A percentile compares a stretch with the other conserved stretches of the same genome.
phyloP scores from a whole-genome alignment of 768 basidiomycete species.

The Hygrophoropsis aurantiaca region DNA sequence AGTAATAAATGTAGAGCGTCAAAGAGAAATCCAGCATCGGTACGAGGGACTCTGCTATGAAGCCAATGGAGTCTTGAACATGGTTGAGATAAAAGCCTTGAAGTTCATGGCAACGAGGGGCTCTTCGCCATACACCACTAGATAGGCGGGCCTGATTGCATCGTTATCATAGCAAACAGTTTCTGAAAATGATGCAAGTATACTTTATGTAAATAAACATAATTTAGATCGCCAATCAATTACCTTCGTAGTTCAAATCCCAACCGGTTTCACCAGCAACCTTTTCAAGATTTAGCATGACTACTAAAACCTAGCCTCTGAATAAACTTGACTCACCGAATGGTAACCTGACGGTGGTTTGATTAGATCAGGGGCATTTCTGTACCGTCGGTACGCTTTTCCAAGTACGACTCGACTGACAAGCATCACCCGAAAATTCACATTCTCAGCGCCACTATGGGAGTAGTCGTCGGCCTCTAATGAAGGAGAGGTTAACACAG shows the following conservation, averaged over 20 bases:
- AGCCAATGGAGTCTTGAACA: slow-evolving; percentile 32
- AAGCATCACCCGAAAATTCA: slow-evolving; percentile 49
- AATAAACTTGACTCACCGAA: slow-evolving; percentile 42
- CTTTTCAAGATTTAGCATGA: slow-evolving; percentile 28
- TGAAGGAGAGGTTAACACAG: neutral
- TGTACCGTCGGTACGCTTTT: slow-evolving; percentile 47
- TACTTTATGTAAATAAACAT: neutral
- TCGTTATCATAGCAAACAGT: slow-evolving; percentile 68
- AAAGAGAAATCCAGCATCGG: neutral
- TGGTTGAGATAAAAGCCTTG: slow-evolving; percentile 24
- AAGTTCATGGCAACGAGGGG: slow-evolving; percentile 13
- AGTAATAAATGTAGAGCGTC: too few species aligned
- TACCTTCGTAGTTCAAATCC: slow-evolving; percentile 60
- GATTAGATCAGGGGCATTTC: slow-evolving; percentile 47
- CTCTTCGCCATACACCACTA: slow-evolving; percentile 56
- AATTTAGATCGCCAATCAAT: too few species aligned
- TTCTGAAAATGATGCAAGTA: slow-evolving; percentile 31
- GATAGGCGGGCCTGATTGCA: slow-evolving; percentile 64
- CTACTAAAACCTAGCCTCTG: neutral
- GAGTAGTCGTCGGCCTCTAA: slow-evolving; percentile 70
- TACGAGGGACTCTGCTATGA: slow-evolving; percentile 14
- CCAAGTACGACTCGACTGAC: slow-evolving; percentile 67
- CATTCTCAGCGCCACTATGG: slow-evolving; percentile 39
- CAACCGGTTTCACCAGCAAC: slow-evolving; percentile 62
- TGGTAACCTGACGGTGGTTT: slow-evolving; percentile 59